These are phyloP conservation scores for Trametes sanguinea DNA, from an alignment of 768 basidiomycete genomes.

Conservation along the genomic window DNA sequence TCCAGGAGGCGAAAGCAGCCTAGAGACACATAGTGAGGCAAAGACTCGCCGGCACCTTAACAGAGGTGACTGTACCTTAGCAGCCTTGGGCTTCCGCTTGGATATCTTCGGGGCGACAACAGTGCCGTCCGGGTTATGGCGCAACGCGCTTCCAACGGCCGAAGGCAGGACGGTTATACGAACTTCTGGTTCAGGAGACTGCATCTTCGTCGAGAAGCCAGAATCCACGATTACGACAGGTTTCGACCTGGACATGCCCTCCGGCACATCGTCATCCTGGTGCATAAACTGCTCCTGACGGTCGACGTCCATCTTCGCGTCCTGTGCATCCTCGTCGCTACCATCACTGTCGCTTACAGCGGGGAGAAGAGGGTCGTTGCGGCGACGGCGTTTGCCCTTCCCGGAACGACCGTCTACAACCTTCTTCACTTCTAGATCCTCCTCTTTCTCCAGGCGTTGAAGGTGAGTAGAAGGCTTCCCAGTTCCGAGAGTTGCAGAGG, in stretches of 20 bases:
- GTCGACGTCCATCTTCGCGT: conserved; percentile 19
- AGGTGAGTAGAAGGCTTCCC: conserved; percentile 63
- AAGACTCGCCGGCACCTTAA: not conserved
- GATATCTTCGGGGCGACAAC: conserved; percentile 49
- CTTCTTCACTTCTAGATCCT: conserved; percentile 60
- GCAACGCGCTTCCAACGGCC: conserved; percentile 59
- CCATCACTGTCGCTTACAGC: conserved; percentile 25
- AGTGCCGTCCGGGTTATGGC: conserved; percentile 65
- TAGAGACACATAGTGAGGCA: conserved; percentile 21
- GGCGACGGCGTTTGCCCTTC: conserved; percentile 49
- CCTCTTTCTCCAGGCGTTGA: conserved; percentile 56
- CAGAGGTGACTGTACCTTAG: conserved; percentile 41
- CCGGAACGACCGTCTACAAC: conserved; percentile 49
- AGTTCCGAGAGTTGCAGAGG: conserved; percentile 84
- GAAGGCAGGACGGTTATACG: not conserved
- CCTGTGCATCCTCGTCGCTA: conserved; percentile 38
- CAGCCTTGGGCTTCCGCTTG: conserved; percentile 43
- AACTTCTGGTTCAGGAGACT: conserved; percentile 14
- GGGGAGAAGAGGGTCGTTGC: not conserved
- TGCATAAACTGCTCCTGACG: not conserved
- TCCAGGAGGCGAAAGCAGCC: conserved; percentile 56
- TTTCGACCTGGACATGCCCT: conserved; percentile 25
- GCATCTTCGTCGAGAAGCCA: conserved; percentile 22
- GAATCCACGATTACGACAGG: conserved; percentile 31
- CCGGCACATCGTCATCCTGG: conserved; percentile 14